Percentiles rank a stretch among this genome's conserved stretches.
Conservation (phyloP, 306 rosid species). For the Quillaja saponaria region DNA sequence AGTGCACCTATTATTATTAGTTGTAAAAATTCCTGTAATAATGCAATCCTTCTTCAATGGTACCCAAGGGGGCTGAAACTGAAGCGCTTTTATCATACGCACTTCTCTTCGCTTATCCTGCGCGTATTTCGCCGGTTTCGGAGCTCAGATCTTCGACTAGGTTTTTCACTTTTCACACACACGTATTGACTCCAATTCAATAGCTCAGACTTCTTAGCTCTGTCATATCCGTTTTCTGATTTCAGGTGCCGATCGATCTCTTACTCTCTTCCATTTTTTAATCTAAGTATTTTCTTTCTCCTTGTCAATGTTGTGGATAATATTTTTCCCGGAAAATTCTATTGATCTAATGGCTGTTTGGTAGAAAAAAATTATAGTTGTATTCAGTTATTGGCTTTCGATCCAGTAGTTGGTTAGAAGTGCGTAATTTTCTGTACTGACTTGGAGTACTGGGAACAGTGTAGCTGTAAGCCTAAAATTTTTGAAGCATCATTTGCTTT, state of each 20-base stretch:
- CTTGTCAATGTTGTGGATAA: background rate
- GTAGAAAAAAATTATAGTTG: no score
- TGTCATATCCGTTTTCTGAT: slow-evolving; percentile 1
- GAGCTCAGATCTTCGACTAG: slow-evolving; percentile 42
- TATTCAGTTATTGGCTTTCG: slow-evolving; percentile 30
- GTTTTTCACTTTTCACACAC: background rate
- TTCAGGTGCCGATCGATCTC: slow-evolving; percentile 44
- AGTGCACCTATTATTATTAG: no score
- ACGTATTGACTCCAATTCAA: background rate
- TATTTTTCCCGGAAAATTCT: slow-evolving; percentile 7
- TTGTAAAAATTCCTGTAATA: slow-evolving; percentile 6
- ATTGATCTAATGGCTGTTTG: slow-evolving; percentile 31
- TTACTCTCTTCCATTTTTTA: slow-evolving; percentile 14
- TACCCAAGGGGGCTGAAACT: background rate
- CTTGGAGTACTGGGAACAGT: background rate
- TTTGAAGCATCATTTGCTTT: slow-evolving; percentile 20
- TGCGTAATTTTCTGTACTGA: slow-evolving; percentile 18
- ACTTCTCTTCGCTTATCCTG: slow-evolving; percentile 42
- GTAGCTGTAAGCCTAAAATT: slow-evolving; percentile 8
- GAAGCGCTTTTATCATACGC: slow-evolving; percentile 46
- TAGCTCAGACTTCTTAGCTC: slow-evolving; percentile 15
- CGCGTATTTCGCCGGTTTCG: slow-evolving; percentile 45
- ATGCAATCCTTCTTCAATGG: slow-evolving; percentile 22
- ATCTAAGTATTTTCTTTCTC: background rate
- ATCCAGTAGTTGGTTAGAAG: slow-evolving; percentile 28